Base-by-base conservation (phyloP, 2,329 filamentous ascomycete species). In the Ophiosphaerella narmari region DNA sequence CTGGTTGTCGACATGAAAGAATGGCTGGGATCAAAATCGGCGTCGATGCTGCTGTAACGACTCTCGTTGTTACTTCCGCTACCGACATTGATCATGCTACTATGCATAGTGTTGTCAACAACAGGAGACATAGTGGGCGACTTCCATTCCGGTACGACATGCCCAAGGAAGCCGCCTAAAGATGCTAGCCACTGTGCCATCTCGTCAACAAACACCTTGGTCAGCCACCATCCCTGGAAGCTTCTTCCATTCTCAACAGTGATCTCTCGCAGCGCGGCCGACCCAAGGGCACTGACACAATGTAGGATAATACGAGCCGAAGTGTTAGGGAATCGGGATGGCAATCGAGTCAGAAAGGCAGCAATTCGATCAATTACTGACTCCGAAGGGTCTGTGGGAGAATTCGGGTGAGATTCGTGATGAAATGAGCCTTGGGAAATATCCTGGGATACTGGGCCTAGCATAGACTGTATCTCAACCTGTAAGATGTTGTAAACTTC, bases 161-260 rank as follows among this genome's bases (percentile, higher is more conserved):
- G 78, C 29, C 80, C 80, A 78, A 97, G 86, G 68, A 97, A 97
- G 0, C 93, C 93, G 43, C 92, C 93, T 63, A 92, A 87, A 65
- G 95, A 91, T 0, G 90, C 91, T 60, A 96, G 80, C 82, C 95
- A 97, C 49, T 88, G 82, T 42, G 91, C 85, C 90, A 96, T 95
- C 75, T 97, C 93, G 66, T 97, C 92, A 44, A 97, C 84, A 81
- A 93, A 97, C 50, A 93, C 92, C 71, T 97, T 96, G 3, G 91
- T 91, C 50, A 97, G 89, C 90, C 90, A 94, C 91, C 91, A 95
- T 5, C 89, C 87, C n/a, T 89, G 88, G 66, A 93, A 95, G 66
- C 88, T 92, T 67, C 87, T 85, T 14, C 88, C 89, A 57, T 89
- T 86, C 35, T 85, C 81, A 43, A 94, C 86, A 0, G 90, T 94